Conservation (phyloP, 352 stramenopile genomes). For the Plasmopara halstedii region DNA sequence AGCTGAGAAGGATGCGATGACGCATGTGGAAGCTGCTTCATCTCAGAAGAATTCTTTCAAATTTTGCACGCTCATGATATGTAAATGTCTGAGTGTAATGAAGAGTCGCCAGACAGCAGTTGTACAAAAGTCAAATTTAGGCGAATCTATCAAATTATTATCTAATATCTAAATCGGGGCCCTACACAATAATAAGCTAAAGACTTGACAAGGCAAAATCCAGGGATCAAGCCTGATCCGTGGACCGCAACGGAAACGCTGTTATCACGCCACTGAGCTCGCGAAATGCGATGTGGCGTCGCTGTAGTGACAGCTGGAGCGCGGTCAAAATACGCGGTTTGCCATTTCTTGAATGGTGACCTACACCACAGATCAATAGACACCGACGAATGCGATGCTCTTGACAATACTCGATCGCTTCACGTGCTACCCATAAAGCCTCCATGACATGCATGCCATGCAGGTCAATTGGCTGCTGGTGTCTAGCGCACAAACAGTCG, state of each 20-base stretch:
- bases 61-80: constrained; percentile 6
- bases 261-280: constrained; percentile 48
- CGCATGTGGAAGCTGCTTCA: constrained; percentile 7
- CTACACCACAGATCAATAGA: constrained; percentile 52
- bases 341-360: constrained; percentile 60
- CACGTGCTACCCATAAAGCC: constrained; percentile 42
- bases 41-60: constrained; percentile 10
- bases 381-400: constrained; percentile 51
- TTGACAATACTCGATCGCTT: constrained; percentile 55
- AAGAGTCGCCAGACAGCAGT: not conserved
- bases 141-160: no score
- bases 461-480: constrained; percentile 46
- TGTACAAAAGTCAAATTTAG: no score
- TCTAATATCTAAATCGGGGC: no score
- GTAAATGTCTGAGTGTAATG: not conserved
- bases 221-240: not conserved
- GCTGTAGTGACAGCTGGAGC: constrained; percentile 49
- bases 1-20: constrained; percentile 7
- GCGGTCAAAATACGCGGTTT: constrained; percentile 53
- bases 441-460: constrained; percentile 67
- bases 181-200: no score
- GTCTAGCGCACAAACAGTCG: constrained; percentile 20
- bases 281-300: constrained; percentile 50
- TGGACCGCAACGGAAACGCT: constrained; percentile 54
- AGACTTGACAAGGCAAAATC: no score